Evolutionary conservation across 2,329 filamentous ascomycete genomes (phyloP).

Genomic region (Lachnellula suecica): DNA sequence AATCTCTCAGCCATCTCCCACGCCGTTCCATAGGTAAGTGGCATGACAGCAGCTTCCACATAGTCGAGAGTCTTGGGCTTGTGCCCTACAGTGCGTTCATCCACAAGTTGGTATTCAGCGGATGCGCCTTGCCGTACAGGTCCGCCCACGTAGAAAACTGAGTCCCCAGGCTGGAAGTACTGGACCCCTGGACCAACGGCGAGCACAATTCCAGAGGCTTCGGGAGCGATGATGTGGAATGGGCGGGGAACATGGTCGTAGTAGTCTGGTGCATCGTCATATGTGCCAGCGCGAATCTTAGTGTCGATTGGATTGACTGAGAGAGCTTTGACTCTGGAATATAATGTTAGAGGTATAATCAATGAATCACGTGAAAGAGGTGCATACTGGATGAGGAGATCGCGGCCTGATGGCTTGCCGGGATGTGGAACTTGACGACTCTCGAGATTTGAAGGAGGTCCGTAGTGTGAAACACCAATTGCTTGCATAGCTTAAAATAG

Average conservation of each 20-base stretch:
- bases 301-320: constrained; percentile 41
- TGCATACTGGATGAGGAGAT: constrained; percentile 35
- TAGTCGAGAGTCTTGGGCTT: constrained; percentile 41
- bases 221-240: constrained; percentile 43
- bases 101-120: constrained; percentile 42
- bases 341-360: neutral
- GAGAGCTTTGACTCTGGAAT: constrained; percentile 34
- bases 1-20: constrained; percentile 44
- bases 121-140: constrained; percentile 41
- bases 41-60: constrained; percentile 42
- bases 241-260: constrained; percentile 27
- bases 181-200: constrained; percentile 33
- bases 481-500: too few relatives aligned
- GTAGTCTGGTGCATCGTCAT: constrained; percentile 40
- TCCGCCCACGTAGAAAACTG: constrained; percentile 41
- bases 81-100: constrained; percentile 37
- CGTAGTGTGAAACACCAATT: neutral
- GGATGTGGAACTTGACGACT: constrained; percentile 3
- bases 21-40: constrained; percentile 43
- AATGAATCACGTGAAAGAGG: neutral
- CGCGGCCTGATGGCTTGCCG: constrained; percentile 28
- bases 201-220: constrained; percentile 41
- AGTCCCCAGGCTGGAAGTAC: constrained; percentile 41
- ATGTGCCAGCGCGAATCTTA: constrained; percentile 35
- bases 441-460: neutral